Percentiles rank a stretch among this genome's conserved stretches.
Conservation (phyloP, 2,329 filamentous ascomycete species). For the Fusarium torreyae region DNA sequence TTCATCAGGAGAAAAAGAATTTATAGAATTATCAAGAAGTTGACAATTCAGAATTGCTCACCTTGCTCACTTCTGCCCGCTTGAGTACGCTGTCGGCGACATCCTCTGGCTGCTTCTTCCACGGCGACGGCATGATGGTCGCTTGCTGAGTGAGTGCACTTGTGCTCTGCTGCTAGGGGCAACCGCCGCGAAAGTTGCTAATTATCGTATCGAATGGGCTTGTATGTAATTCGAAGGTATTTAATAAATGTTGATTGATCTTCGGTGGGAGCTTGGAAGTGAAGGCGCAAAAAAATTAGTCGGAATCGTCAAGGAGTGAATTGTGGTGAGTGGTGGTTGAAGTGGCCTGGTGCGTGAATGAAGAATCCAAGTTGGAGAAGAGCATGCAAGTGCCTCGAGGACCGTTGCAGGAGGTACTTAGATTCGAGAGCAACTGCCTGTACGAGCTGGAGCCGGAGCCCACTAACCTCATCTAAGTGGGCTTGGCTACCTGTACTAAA, state of each 20-base stretch:
- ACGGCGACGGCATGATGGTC: conserved; percentile 70
- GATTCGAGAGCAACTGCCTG: conserved; percentile 1
- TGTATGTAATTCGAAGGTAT: neutral
- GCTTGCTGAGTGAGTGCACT: conserved; percentile 39
- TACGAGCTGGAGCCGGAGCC: conserved; percentile 34
- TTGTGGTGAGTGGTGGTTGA: conserved; percentile 36
- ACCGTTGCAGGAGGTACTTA: conserved; percentile 26
- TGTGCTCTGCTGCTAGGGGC: conserved; percentile 44
- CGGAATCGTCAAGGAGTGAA: conserved; percentile 32
- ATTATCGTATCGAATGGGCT: conserved; percentile 15
- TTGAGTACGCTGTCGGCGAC: conserved; percentile 79
- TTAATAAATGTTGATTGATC: conserved; percentile 14
- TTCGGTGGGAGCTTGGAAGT: conserved; percentile 4
- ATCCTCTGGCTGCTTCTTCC: conserved; percentile 74
- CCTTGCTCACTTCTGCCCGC: conserved; percentile 82
- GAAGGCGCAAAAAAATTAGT: conserved; percentile 26
- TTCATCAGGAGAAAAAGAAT: conserved; percentile 1
- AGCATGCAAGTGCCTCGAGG: conserved; percentile 25
- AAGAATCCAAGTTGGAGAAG: conserved; percentile 35
- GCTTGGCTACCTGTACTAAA: conserved; percentile 7
- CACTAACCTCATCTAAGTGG: conserved; percentile 29
- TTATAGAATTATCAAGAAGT: conserved; percentile 4
- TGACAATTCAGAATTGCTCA: conserved; percentile 56
- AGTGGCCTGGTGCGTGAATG: conserved; percentile 29
- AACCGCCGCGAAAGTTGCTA: conserved; percentile 27